Conservation (phyloP, 768 basidiomycete species). For the Lyophyllum atratum region DNA sequence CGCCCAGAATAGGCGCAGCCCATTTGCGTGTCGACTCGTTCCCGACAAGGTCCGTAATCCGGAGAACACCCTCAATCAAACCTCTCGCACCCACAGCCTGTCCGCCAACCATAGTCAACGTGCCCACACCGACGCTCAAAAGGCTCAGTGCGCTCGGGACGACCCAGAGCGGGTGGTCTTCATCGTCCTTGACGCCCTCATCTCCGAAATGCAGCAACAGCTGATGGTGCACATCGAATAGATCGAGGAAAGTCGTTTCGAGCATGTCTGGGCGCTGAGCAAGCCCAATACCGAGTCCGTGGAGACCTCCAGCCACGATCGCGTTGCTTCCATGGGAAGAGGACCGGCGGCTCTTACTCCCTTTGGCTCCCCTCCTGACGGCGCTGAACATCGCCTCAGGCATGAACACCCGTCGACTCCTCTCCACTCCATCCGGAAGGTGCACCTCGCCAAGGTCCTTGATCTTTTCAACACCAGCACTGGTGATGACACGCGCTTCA, state of each 20-base stretch:
- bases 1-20: constrained; percentile 85
- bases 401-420: constrained; percentile 83
- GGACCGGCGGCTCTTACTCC: constrained; percentile 38
- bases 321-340: constrained; percentile 37
- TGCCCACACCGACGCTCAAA: constrained; percentile 78
- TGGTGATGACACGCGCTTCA: constrained; percentile 73
- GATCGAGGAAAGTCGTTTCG: constrained; percentile 79
- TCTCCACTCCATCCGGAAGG: constrained; percentile 80
- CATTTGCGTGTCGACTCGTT: constrained; percentile 83
- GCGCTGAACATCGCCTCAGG: constrained; percentile 97
- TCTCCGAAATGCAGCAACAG: constrained; percentile 73
- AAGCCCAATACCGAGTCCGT: constrained; percentile 83
- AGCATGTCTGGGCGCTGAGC: constrained; percentile 75
- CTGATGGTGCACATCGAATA: constrained; percentile 85
- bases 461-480: constrained; percentile 65
- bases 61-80: constrained; percentile 76
- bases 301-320: constrained; percentile 74
- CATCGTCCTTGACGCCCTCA: constrained; percentile 30
- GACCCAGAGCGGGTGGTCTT: constrained; percentile 33
- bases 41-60: constrained; percentile 75
- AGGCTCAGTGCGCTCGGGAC: constrained; percentile 68
- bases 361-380: constrained; percentile 43
- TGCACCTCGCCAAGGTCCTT: constrained; percentile 70
- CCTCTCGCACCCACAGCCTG: constrained; percentile 76
- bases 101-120: constrained; percentile 87